A percentile compares a stretch with the other conserved stretches of the same genome.
Conservation (phyloP, 2,329 filamentous ascomycete genomes). For the Lecanoromycetidae sp. region DNA sequence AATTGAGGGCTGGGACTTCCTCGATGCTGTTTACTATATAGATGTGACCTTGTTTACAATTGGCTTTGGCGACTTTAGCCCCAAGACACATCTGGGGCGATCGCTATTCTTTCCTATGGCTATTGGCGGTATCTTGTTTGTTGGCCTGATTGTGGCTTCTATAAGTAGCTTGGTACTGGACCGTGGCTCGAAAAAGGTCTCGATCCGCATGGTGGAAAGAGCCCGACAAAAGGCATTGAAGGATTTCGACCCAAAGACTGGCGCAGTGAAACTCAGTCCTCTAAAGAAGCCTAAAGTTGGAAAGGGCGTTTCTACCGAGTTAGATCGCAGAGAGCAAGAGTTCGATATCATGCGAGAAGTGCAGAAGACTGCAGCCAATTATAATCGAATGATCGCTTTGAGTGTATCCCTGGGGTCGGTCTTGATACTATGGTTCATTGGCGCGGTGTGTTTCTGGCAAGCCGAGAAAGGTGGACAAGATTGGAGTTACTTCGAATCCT, state of each 20-base stretch:
- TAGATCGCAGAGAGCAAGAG: slow-evolving; percentile 5
- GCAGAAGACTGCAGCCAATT: background rate
- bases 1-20: slow-evolving; percentile 27
- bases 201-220: slow-evolving; percentile 26
- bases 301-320: background rate
- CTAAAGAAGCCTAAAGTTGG: background rate
- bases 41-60: slow-evolving; percentile 29
- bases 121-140: slow-evolving; percentile 26
- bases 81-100: slow-evolving; percentile 25
- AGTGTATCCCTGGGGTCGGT: slow-evolving; percentile 21
- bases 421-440: slow-evolving; percentile 32
- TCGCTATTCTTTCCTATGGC: slow-evolving; percentile 27
- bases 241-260: background rate
- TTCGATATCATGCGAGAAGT: slow-evolving; percentile 9
- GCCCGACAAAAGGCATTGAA: slow-evolving; percentile 19
- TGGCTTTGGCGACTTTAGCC: slow-evolving; percentile 26
- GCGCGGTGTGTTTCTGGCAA: slow-evolving; percentile 26
- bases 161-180: slow-evolving; percentile 29
- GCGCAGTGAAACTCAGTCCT: background rate
- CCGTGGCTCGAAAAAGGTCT: slow-evolving; percentile 28
- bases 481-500: slow-evolving; percentile 28
- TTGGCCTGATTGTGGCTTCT: slow-evolving; percentile 27
- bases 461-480: slow-evolving; percentile 20
- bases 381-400: slow-evolving; percentile 1
- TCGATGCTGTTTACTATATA: slow-evolving; percentile 27